A percentile compares a stretch with the other conserved stretches of the same genome.
Conservation (phyloP, 371 early-diverging fungal species). For the Dichotomocladium elegans region DNA sequence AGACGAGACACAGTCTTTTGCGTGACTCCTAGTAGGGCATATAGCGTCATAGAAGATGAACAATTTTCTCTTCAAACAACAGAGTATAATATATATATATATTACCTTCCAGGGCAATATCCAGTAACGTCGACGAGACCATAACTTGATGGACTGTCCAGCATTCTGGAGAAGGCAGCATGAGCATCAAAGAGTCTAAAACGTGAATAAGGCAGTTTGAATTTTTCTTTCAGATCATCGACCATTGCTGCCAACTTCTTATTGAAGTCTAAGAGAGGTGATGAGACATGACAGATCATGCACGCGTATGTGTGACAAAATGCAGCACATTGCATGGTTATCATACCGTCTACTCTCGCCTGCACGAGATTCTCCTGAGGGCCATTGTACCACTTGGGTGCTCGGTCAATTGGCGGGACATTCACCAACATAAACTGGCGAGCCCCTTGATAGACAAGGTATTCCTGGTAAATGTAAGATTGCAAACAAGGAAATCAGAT, state of each 20-base stretch:
- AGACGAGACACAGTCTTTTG: conserved; percentile 8
- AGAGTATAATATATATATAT: too few relatives aligned
- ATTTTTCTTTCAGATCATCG: conserved; percentile 3
- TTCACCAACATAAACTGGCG: conserved; percentile 27
- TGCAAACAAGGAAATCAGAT: too few relatives aligned
- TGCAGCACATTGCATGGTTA: not conserved
- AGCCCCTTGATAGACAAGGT: conserved; percentile 18
- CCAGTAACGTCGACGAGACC: conserved; percentile 12
- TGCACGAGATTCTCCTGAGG: not conserved
- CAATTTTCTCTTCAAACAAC: not conserved
- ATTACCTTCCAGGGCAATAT: conserved; percentile 32
- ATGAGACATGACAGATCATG: conserved; percentile 3
- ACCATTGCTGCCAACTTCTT: conserved; percentile 13
- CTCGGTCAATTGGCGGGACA: conserved; percentile 35
- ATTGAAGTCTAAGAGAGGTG: conserved; percentile 19
- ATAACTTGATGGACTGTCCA: conserved; percentile 18
- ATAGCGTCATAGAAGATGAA: not conserved
- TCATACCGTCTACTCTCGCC: conserved; percentile 18
- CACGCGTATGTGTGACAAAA: not conserved
- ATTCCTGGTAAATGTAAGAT: conserved; percentile 10
- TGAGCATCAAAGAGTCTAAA: conserved; percentile 28
- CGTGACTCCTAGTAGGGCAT: conserved; percentile 20
- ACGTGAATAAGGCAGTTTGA: not conserved
- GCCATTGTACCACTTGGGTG: conserved; percentile 23
- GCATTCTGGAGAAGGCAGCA: conserved; percentile 16